These are phyloP conservation scores for Teratosphaeriaceae sp. DNA, from an alignment of 2,329 filamentous ascomycete genomes.

Conservation along the genomic window DNA sequence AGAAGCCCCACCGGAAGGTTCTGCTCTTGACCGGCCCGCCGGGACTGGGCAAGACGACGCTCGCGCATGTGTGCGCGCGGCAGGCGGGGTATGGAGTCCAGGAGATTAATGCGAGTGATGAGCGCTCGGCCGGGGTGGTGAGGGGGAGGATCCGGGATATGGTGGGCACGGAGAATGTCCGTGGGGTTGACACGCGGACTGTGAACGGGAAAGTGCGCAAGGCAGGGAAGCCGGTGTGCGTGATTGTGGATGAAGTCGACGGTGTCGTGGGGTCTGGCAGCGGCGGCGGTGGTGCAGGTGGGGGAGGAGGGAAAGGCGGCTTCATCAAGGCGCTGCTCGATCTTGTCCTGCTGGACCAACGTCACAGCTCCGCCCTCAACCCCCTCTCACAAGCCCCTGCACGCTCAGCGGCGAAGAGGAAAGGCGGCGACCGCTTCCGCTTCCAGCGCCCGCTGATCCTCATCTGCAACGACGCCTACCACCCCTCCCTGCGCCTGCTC, in stretches of 20 bases:
- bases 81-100: slow-evolving; percentile 96
- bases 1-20: slow-evolving; percentile 78
- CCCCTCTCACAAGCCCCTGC: slow-evolving; percentile 28
- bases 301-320: slow-evolving; percentile 91
- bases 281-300: slow-evolving; percentile 54
- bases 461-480: slow-evolving; percentile 97
- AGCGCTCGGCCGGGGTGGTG: slow-evolving; percentile 82
- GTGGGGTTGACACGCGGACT: slow-evolving; percentile 53
- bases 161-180: slow-evolving; percentile 90
- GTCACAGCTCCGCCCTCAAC: slow-evolving; percentile 51
- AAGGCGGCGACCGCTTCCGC: slow-evolving; percentile 78
- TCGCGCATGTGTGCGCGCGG: slow-evolving; percentile 90
- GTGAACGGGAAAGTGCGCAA: slow-evolving; percentile 56
- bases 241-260: slow-evolving; percentile 94
- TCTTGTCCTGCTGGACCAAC: slow-evolving; percentile 77
- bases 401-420: slow-evolving; percentile 44
- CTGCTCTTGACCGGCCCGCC: slow-evolving; percentile 86
- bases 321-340: slow-evolving; percentile 95
- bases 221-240: slow-evolving; percentile 78
- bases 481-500: slow-evolving; percentile 76
- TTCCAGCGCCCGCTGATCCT: slow-evolving; percentile 83
- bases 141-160: slow-evolving; percentile 86
- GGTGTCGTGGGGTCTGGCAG: slow-evolving; percentile 82
- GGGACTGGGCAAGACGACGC: slow-evolving; percentile 88
- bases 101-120: slow-evolving; percentile 97